A percentile compares a stretch with the other conserved stretches of the same genome.
Evolutionary conservation across 768 basidiomycete species (phyloP).

Genomic region (Galerina sulciceps): DNA sequence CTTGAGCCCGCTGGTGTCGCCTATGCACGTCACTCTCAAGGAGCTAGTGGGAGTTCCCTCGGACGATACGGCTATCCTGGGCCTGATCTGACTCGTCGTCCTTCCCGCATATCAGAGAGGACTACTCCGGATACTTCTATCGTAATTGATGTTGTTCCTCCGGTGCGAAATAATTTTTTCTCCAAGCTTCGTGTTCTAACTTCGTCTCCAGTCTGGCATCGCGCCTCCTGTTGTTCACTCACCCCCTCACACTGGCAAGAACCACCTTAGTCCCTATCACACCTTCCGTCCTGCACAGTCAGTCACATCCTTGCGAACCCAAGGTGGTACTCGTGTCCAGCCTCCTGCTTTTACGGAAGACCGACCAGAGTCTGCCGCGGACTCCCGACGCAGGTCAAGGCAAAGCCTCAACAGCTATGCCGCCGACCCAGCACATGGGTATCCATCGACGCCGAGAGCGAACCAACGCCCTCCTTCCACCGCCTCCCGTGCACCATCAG

Average conservation of each 20-base stretch:
- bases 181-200: neutral
- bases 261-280: conserved; percentile 31
- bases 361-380: conserved; percentile 14
- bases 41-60: neutral
- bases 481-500: neutral
- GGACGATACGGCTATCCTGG: conserved; percentile 9
- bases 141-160: conserved; percentile 29
- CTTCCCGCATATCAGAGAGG: conserved; percentile 21
- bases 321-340: conserved; percentile 9
- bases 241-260: conserved; percentile 29
- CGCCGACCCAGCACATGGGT: conserved; percentile 1
- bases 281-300: conserved; percentile 20
- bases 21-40: conserved; percentile 15
- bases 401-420: conserved; percentile 12
- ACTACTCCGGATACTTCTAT: conserved; percentile 23
- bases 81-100: conserved; percentile 17
- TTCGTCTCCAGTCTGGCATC: conserved; percentile 21
- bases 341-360: neutral
- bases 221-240: conserved; percentile 21
- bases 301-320: conserved; percentile 8
- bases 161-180: conserved; percentile 18
- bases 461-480: conserved; percentile 3
- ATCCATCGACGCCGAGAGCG: neutral
- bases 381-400: conserved; percentile 11
- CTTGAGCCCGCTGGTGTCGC: conserved; percentile 21